A percentile compares a stretch with the other conserved stretches of the same genome.
These are phyloP conservation scores for Entomortierella lignicola DNA, from an alignment of 192 early-diverging fungal genomes.

Conservation along the genomic window DNA sequence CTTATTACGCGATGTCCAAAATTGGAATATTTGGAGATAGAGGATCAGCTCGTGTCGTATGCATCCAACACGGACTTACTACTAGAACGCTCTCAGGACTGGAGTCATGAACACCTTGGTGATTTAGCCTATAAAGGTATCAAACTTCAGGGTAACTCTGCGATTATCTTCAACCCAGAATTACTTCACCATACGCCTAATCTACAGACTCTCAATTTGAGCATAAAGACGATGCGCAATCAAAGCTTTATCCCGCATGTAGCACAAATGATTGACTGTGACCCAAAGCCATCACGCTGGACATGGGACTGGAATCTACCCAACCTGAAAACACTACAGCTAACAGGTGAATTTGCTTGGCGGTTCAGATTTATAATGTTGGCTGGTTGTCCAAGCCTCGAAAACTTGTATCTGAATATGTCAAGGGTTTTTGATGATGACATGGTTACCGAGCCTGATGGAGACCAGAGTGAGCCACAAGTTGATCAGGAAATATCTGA, in stretches of 20 bases:
- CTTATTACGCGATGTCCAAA: neutral
- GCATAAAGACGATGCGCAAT: neutral
- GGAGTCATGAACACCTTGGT: too few species aligned
- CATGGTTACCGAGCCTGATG: neutral
- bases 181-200: neutral
- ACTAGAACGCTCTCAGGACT: too few species aligned
- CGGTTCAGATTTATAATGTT: conserved; percentile 31
- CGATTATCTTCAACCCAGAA: conserved; percentile 14
- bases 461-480: too few species aligned
- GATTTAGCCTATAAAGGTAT: neutral
- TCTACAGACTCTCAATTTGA: neutral
- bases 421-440: neutral
- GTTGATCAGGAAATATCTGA: neutral
- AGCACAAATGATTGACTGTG: too few species aligned
- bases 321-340: neutral
- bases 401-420: conserved; percentile 7
- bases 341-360: conserved; percentile 15
- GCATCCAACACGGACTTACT: too few species aligned
- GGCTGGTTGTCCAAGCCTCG: conserved; percentile 13
- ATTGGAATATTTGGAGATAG: conserved; percentile 12
- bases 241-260: neutral
- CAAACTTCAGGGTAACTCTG: conserved; percentile 5
- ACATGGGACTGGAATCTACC: conserved; percentile 33
- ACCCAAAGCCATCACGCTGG: conserved; percentile 14
- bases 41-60: neutral